These are phyloP conservation scores for Tetrapisispora arboricola DNA, from an alignment of 805 yeast genomes.

Conservation along the genomic window DNA sequence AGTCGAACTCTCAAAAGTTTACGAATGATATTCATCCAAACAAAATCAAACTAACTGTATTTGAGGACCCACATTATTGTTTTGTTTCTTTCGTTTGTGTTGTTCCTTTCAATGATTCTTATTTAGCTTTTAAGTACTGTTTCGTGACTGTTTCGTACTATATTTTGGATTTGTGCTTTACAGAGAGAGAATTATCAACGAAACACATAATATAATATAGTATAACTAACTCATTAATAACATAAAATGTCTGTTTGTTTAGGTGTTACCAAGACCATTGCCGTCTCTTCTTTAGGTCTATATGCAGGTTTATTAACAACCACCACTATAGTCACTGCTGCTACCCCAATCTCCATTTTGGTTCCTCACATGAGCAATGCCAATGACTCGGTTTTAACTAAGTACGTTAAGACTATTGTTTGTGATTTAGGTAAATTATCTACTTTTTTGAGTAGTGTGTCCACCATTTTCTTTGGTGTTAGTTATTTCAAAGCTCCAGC, in stretches of 20 bases:
- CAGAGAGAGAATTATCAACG: too few relatives aligned
- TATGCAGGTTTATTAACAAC: constrained; percentile 38
- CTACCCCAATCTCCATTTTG: constrained; percentile 16
- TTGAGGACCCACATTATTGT: too few relatives aligned
- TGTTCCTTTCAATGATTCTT: too few relatives aligned
- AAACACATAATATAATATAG: too few relatives aligned
- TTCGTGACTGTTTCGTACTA: too few relatives aligned
- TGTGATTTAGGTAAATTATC: constrained; percentile 11
- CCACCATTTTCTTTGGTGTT: constrained; percentile 40
- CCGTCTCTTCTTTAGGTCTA: constrained; percentile 59
- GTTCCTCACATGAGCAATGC: constrained; percentile 13
- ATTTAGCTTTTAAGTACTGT: too few relatives aligned
- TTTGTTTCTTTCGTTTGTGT: too few relatives aligned
- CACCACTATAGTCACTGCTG: constrained; percentile 17
- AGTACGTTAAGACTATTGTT: constrained; percentile 7
- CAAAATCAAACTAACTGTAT: too few relatives aligned
- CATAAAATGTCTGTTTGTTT: constrained; percentile 43
- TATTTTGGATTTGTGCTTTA: too few relatives aligned
- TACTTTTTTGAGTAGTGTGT: constrained; percentile 34
- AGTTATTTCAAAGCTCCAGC: constrained; percentile 50
- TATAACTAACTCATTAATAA: too few relatives aligned
- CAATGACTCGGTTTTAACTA: constrained; percentile 1
- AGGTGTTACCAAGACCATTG: constrained; percentile 49
- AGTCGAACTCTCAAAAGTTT: too few relatives aligned
- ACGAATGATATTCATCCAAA: too few relatives aligned